Evolutionary conservation across 2,329 filamentous ascomycete genomes (phyloP).

Genomic region (Alternaria longipes): DNA sequence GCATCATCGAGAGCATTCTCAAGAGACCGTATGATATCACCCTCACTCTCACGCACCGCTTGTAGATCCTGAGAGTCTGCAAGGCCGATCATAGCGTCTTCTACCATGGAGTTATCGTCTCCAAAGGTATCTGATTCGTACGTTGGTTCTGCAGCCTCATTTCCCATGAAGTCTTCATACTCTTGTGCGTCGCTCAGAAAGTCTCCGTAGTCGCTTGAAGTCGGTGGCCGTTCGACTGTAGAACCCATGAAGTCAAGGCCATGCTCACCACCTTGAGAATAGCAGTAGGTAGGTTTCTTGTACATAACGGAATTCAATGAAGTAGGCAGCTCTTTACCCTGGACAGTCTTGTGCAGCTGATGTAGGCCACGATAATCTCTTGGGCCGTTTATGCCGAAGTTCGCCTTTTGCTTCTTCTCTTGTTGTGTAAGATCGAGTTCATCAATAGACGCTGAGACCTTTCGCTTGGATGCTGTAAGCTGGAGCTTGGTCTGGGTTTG

Average conservation of each 20-base stretch:
- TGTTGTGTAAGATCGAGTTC: slow-evolving; percentile 46
- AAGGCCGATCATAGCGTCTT: slow-evolving; percentile 44
- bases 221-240: neutral
- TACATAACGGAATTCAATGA: slow-evolving; percentile 38
- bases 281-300: slow-evolving; percentile 40
- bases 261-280: slow-evolving; percentile 34
- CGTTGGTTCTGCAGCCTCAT: neutral
- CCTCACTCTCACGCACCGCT: neutral
- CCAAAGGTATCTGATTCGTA: slow-evolving; percentile 34
- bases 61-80: slow-evolving; percentile 43
- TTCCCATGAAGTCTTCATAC: neutral
- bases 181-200: neutral
- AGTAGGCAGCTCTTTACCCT: slow-evolving; percentile 30
- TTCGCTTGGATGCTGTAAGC: slow-evolving; percentile 38
- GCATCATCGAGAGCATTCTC: slow-evolving; percentile 5
- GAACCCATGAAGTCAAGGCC: slow-evolving; percentile 35
- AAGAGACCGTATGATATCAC: neutral
- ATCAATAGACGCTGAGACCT: slow-evolving; percentile 34
- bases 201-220: slow-evolving; percentile 46
- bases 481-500: slow-evolving; percentile 42
- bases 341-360: slow-evolving; percentile 37
- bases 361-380: slow-evolving; percentile 35
- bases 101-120: slow-evolving; percentile 44
- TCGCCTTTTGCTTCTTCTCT: slow-evolving; percentile 38
- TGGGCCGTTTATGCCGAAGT: slow-evolving; percentile 26